Evolutionary conservation across 495 filamentous ascomycete genomes (phyloP).

Genomic region (Gamarada debralockiae): DNA sequence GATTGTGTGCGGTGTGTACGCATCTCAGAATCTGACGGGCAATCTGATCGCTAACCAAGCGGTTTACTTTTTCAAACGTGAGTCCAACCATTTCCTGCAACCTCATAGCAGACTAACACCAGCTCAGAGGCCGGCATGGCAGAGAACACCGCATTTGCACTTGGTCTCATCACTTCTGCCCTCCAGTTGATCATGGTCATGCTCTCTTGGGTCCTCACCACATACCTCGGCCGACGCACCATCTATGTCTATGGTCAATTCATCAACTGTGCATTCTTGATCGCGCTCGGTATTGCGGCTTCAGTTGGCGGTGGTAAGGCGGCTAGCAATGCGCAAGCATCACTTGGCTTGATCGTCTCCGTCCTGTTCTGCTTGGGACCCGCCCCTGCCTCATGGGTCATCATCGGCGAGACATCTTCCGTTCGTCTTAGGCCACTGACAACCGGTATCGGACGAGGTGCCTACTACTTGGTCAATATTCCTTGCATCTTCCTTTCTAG

Average conservation of each 20-base stretch:
- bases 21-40: constrained; percentile 45
- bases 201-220: constrained; percentile 28
- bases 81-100: constrained; percentile 29
- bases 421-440: constrained; percentile 50
- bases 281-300: constrained; percentile 45
- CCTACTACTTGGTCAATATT: constrained; percentile 48
- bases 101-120: constrained; percentile 35
- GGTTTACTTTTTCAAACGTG: constrained; percentile 58
- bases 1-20: constrained; percentile 45
- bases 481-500: constrained; percentile 42
- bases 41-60: constrained; percentile 52
- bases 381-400: constrained; percentile 51
- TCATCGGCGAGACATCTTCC: constrained; percentile 55
- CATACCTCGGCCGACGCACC: constrained; percentile 19
- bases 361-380: constrained; percentile 49
- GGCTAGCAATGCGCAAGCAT: constrained; percentile 42
- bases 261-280: constrained; percentile 9
- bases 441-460: constrained; percentile 51
- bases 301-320: constrained; percentile 42
- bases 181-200: constrained; percentile 33
- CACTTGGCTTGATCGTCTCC: constrained; percentile 52
- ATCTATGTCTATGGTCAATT: constrained; percentile 18
- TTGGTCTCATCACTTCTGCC: constrained; percentile 29
- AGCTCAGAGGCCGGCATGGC: constrained; percentile 45
- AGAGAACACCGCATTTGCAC: constrained; percentile 40